A percentile compares a stretch with the other conserved stretches of the same genome.
Conservation (phyloP, 1,284 basidiomycete genomes). For the Tylopilus orsonianus region DNA sequence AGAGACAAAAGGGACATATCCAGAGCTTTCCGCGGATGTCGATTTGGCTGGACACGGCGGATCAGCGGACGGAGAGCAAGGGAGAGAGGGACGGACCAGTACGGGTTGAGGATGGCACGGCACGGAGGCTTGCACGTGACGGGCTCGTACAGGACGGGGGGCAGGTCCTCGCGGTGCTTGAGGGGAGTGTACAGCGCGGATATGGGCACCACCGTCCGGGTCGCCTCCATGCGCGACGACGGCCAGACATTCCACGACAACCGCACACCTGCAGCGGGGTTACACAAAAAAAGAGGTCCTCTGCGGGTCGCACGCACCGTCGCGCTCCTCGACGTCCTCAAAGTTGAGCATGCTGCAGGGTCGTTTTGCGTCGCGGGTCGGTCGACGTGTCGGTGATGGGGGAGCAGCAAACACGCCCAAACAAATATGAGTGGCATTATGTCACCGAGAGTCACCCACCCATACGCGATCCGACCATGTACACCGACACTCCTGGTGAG, state of each 20-base stretch:
- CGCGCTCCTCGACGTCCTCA: conserved; percentile 63
- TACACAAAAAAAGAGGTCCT: not conserved
- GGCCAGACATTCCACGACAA: conserved; percentile 99
- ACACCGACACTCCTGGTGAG: not conserved
- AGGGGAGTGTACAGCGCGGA: conserved; percentile 97
- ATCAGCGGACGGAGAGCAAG: conserved; percentile 4
- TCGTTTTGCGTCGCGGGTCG: conserved; percentile 6
- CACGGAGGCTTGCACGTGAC: conserved; percentile 98
- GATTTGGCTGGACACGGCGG: conserved; percentile 72
- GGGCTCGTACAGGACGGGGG: conserved; percentile 96
- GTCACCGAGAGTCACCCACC: not conserved
- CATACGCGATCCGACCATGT: not conserved
- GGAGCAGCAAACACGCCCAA: conserved; percentile 24
- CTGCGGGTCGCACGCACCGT: conserved; percentile 41
- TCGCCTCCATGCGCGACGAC: conserved; percentile 95
- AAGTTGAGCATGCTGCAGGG: conserved; percentile 44
- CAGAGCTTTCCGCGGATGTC: conserved; percentile 98
- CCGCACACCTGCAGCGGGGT: conserved; percentile 64
- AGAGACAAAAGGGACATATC: conserved; percentile 99
- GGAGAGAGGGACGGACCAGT: conserved; percentile 64
- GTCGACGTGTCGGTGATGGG: conserved; percentile 26
- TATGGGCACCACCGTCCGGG: conserved; percentile 96
- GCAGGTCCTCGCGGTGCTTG: conserved; percentile 93
- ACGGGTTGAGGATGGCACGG: conserved; percentile 96
- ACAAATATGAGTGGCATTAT: conserved; percentile 15